Conservation (phyloP, 1,284 basidiomycete genomes). For the Leccinum fallax region DNA sequence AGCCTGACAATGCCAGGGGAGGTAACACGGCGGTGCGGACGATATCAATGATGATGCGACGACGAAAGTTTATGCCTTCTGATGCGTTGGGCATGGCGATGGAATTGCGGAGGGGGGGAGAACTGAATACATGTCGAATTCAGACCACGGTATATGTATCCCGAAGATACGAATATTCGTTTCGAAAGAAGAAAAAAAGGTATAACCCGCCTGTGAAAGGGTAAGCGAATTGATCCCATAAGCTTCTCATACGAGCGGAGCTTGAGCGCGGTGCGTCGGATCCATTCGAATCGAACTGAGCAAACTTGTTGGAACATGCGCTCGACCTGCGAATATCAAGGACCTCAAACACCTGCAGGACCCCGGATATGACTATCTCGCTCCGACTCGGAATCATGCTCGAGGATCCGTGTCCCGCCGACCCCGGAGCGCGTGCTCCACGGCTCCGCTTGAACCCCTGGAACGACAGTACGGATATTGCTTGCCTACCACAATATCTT, state of each 20-base stretch:
- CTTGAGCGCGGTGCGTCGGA: constrained; percentile 4
- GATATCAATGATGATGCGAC: constrained; percentile 31
- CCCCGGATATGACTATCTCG: not conserved
- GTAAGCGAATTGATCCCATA: constrained; percentile 11
- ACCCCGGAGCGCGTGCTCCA: not conserved
- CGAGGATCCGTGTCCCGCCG: not conserved
- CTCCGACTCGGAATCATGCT: not conserved
- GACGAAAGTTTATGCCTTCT: constrained; percentile 23
- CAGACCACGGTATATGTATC: constrained; percentile 21
- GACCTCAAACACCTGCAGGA: constrained; percentile 12
- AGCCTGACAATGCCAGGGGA: constrained; percentile 17
- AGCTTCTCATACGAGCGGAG: constrained; percentile 11
- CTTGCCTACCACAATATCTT: not conserved
- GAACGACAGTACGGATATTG: not conserved
- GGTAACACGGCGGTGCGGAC: constrained; percentile 17
- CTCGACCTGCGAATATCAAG: constrained; percentile 4
- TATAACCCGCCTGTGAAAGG: constrained; percentile 22
- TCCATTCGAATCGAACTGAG: constrained; percentile 4
- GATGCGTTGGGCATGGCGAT: constrained; percentile 17
- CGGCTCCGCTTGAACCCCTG: not conserved
- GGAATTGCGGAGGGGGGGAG: not conserved
- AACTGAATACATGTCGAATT: constrained; percentile 12
- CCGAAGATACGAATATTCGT: constrained; percentile 12
- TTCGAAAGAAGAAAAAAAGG: constrained; percentile 11
- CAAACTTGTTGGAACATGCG: not conserved